Evolutionary conservation across 169 alveolate genomes (phyloP).

Genomic region (Eimeria tenella): DNA sequence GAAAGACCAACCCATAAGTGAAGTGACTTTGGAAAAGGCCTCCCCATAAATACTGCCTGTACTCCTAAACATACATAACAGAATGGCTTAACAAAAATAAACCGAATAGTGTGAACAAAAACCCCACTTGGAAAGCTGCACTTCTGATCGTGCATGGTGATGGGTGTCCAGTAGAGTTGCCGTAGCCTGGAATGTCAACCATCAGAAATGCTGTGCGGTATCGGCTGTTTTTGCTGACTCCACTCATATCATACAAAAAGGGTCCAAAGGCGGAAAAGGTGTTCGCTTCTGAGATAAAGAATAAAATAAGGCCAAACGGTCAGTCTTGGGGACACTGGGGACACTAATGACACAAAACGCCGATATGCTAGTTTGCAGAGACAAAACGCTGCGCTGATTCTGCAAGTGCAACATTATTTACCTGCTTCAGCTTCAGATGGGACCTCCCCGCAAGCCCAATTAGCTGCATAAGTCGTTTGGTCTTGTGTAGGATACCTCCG

Average conservation of each 20-base stretch:
- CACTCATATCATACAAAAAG: slow-evolving; percentile 53
- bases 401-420: background rate
- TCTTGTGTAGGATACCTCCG: slow-evolving; percentile 12
- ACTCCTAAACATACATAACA: too few relatives aligned
- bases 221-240: slow-evolving; percentile 5
- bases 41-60: too few relatives aligned
- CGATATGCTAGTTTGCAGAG: too few relatives aligned
- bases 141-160: slow-evolving; percentile 66
- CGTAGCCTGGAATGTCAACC: slow-evolving; percentile 78
- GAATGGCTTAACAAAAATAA: background rate
- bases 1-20: background rate
- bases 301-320: too few relatives aligned
- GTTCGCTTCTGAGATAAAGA: background rate
- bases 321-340: too few relatives aligned
- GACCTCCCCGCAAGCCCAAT: slow-evolving; percentile 17
- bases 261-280: slow-evolving; percentile 71
- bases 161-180: slow-evolving; percentile 77
- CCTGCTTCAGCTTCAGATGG: slow-evolving; percentile 5
- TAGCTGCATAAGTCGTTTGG: background rate
- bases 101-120: background rate
- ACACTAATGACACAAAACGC: too few relatives aligned
- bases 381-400: too few relatives aligned
- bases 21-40: too few relatives aligned
- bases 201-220: slow-evolving; percentile 65
- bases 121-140: slow-evolving; percentile 53